Percentiles rank a stretch among this genome's conserved stretches.
These are phyloP conservation scores for Fusarium buxicola DNA, from an alignment of 2,329 filamentous ascomycete species.

Conservation along the genomic window DNA sequence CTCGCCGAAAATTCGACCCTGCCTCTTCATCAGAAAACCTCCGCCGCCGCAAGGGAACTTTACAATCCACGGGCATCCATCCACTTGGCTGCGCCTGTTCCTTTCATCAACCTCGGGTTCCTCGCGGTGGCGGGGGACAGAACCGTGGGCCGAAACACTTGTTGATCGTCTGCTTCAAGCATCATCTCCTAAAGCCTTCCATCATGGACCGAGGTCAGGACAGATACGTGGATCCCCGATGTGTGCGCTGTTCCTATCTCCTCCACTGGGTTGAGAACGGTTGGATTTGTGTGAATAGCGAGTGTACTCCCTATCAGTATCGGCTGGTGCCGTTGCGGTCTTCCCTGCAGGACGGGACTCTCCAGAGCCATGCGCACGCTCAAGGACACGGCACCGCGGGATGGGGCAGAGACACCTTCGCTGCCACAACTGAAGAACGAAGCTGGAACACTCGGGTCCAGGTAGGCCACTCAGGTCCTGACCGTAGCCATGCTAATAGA, in stretches of 20 bases:
- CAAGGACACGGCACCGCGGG: background rate
- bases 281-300: background rate
- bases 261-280: background rate
- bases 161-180: too few species aligned
- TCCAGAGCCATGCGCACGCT: background rate
- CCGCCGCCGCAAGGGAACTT: too few species aligned
- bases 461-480: background rate
- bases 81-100: too few species aligned
- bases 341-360: background rate
- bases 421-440: background rate
- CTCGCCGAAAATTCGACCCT: too few species aligned
- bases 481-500: constrained; percentile 1
- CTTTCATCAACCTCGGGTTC: too few species aligned
- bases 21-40: too few species aligned
- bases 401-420: background rate
- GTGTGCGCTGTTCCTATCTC: background rate
- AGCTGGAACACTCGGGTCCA: too few species aligned
- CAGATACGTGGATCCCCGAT: background rate
- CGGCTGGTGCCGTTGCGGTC: background rate
- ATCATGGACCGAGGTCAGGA: too few species aligned
- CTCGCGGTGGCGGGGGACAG: too few species aligned
- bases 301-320: background rate
- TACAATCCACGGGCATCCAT: too few species aligned
- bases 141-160: too few species aligned
- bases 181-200: too few species aligned